Base-by-base conservation (phyloP, 176 grass and related monocot genomes). In the Aegilops sharonensis region DNA sequence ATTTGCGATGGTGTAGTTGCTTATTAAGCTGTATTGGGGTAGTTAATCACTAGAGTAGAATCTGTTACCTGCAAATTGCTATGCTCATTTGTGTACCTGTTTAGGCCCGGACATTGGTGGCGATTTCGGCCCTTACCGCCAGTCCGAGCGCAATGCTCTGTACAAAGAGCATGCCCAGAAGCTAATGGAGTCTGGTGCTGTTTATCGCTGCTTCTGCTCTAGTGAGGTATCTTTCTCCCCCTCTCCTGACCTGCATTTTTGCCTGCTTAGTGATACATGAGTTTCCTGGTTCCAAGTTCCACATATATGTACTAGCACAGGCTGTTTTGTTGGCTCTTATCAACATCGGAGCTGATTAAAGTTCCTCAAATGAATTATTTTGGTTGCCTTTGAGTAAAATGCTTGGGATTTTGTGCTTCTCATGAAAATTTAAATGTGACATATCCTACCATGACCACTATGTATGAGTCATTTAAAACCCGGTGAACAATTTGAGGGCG, bases 121-220 rank as follows among this genome's bases (percentile, higher is more conserved):
- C 50, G 89, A 96, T 40, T 99, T 94, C 59, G 94, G 97, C 29
- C 94, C 97, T 30, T 99, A 99, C 34, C 90, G 89, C 40, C 97
- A 99, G 79, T 96, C 97, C 8, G 97, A 99, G 90, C 83, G 97
- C 39, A 99, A 99, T 78, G 75, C 83, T 2, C 75, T 96, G 39
- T 99, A 96, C 89, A 99, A 99, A 82, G 82, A 99, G 83, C 91
- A 91, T 80, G 90, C 92, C 8, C 81, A 92, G 71, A 94, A 91
- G 61, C 84, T 99, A 48, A 80, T 96, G 93, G 90, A 96, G 15
- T 88, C 89, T 63, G 94, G 92, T 68, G 85, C 94, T 43, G 97
- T 96, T 91, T 99, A 99, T 17, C 89, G 83, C 8, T 99, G 97
- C 84, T 99, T 99, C 47, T 99, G 97, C 84, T 94, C 97, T 15